These are phyloP conservation scores for Salinomyces thailandicus DNA, from an alignment of 2,329 filamentous ascomycete genomes.

Conservation along the genomic window DNA sequence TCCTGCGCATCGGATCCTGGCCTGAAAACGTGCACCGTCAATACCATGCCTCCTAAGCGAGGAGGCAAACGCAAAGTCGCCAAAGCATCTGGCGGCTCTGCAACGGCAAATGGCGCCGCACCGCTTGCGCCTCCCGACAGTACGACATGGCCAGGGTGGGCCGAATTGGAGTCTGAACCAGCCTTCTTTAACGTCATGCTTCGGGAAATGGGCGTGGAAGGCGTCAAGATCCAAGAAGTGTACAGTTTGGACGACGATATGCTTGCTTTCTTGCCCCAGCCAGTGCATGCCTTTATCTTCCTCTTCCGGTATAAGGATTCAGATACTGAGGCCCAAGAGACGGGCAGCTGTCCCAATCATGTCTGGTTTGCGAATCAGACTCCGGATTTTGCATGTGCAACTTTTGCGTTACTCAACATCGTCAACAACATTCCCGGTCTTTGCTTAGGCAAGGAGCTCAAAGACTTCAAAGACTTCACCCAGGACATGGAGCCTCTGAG, in stretches of 20 bases:
- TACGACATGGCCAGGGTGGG: conserved; percentile 59
- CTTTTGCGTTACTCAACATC: conserved; percentile 86
- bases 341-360: conserved; percentile 46
- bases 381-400: conserved; percentile 75
- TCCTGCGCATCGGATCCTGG: too few relatives aligned
- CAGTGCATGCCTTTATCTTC: conserved; percentile 79
- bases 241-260: conserved; percentile 59
- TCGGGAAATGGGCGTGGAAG: conserved; percentile 62
- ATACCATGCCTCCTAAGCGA: conserved; percentile 15
- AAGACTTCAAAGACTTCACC: conserved; percentile 64
- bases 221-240: conserved; percentile 66
- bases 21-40: too few relatives aligned
- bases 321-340: conserved; percentile 41
- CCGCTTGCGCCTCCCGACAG: conserved; percentile 38
- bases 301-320: conserved; percentile 58
- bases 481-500: conserved; percentile 56
- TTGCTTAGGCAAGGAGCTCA: conserved; percentile 59
- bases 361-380: conserved; percentile 97
- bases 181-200: conserved; percentile 81
- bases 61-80: conserved; percentile 15
- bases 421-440: conserved; percentile 68
- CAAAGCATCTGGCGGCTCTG: conserved; percentile 24
- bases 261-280: conserved; percentile 54
- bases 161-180: conserved; percentile 83
- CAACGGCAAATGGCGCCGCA: conserved; percentile 30